A percentile compares a stretch with the other conserved stretches of the same genome.
Evolutionary conservation across 2,329 filamentous ascomycete species (phyloP).

Genomic region (Hymenoscyphus linearis): DNA sequence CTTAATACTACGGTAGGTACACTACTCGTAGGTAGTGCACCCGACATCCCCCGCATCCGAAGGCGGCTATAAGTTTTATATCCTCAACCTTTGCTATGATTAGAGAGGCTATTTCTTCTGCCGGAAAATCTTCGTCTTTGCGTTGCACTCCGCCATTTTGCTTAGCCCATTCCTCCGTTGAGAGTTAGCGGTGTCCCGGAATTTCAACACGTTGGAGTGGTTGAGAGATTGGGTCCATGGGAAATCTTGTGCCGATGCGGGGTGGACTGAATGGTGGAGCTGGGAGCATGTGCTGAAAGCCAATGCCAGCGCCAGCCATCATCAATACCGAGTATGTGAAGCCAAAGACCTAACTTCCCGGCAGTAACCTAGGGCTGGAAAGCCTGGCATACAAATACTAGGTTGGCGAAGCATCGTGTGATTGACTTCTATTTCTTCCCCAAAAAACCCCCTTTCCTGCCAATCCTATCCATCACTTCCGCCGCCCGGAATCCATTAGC

Average conservation of each 20-base stretch:
- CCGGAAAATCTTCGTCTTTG: constrained; percentile 22
- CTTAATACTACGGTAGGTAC: no score
- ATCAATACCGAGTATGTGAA: not conserved
- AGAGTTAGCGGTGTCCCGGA: not conserved
- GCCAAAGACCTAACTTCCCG: not conserved
- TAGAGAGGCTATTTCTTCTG: not conserved
- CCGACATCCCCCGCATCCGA: constrained; percentile 14
- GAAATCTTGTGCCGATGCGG: constrained; percentile 4
- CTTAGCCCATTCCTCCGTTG: constrained; percentile 14
- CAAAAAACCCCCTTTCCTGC: constrained; percentile 16
- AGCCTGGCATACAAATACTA: not conserved
- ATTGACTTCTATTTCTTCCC: constrained; percentile 9
- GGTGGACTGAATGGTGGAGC: not conserved
- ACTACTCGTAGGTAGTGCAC: no score
- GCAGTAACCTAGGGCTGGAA: not conserved
- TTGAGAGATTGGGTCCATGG: not conserved
- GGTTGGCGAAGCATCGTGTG: constrained; percentile 13
- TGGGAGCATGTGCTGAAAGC: not conserved
- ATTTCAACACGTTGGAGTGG: not conserved
- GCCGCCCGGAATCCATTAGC: not conserved
- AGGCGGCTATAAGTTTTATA: not conserved
- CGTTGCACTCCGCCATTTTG: constrained; percentile 1
- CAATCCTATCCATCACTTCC: not conserved
- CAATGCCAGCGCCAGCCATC: no score
- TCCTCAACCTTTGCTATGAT: not conserved